Percentiles rank a stretch among this genome's conserved stretches.
Conservation (phyloP, 352 stramenopile species). For the Globisporangium parvum region DNA sequence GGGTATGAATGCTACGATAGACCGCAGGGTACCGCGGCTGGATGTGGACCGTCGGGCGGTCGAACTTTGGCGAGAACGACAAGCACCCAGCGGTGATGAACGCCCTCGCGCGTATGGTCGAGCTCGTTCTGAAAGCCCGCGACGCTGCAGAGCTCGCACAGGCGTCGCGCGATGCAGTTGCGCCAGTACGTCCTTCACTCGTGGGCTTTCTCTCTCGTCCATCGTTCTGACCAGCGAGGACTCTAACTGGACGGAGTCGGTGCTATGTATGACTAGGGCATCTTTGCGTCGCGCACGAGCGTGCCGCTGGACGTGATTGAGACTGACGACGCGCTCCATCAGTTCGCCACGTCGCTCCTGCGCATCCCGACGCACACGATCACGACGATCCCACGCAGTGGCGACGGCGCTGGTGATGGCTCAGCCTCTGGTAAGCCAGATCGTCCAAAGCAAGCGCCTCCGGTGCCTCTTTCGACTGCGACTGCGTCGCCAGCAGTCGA, state of each 20-base stretch:
- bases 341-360: slow-evolving; percentile 60
- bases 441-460: neutral
- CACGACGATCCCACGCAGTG: slow-evolving; percentile 52
- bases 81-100: slow-evolving; percentile 68
- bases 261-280: slow-evolving; percentile 18
- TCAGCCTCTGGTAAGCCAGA: slow-evolving; percentile 4
- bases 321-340: slow-evolving; percentile 50
- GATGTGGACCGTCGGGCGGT: slow-evolving; percentile 80
- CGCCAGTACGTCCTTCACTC: slow-evolving; percentile 14
- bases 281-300: slow-evolving; percentile 33
- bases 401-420: slow-evolving; percentile 1
- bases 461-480: neutral
- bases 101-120: slow-evolving; percentile 73
- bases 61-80: slow-evolving; percentile 80
- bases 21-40: slow-evolving; percentile 67
- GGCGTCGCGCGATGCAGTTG: slow-evolving; percentile 19
- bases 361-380: slow-evolving; percentile 71
- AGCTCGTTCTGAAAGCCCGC: slow-evolving; percentile 37
- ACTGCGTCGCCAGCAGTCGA: slow-evolving; percentile 6
- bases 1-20: slow-evolving; percentile 14
- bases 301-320: slow-evolving; percentile 42
- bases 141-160: slow-evolving; percentile 27
- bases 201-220: neutral
- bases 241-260: neutral
- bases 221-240: neutral